Evolutionary conservation across 768 basidiomycete species (phyloP).

Genomic region (Phaeotremella fagi): DNA sequence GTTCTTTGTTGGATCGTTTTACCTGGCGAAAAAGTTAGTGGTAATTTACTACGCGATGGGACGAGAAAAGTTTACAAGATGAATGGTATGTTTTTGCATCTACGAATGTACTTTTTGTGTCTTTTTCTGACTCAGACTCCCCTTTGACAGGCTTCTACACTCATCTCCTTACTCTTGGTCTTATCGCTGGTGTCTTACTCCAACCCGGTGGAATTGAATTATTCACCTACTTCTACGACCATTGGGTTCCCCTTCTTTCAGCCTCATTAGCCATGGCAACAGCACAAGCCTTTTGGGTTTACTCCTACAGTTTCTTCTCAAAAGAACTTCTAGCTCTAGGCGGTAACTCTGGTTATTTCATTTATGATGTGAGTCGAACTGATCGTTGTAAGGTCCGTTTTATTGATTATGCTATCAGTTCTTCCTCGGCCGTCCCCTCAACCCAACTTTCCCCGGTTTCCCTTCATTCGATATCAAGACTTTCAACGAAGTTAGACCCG

Average conservation of each 20-base stretch:
- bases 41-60: constrained; percentile 68
- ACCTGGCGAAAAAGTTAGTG: constrained; percentile 68
- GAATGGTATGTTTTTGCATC: constrained; percentile 62
- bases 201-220: constrained; percentile 66
- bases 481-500: constrained; percentile 80
- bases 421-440: constrained; percentile 59
- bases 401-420: constrained; percentile 22
- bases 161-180: constrained; percentile 71
- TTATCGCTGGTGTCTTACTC: constrained; percentile 64
- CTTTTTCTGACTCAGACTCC: too few relatives aligned
- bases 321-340: constrained; percentile 78
- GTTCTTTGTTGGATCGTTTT: constrained; percentile 74
- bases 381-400: too few relatives aligned
- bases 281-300: constrained; percentile 67
- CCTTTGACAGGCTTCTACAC: constrained; percentile 70
- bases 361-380: constrained; percentile 78
- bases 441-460: constrained; percentile 56
- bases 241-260: constrained; percentile 83
- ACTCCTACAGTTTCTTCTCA: constrained; percentile 63
- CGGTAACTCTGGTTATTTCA: constrained; percentile 79
- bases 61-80: constrained; percentile 80
- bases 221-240: constrained; percentile 85
- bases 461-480: constrained; percentile 66
- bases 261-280: constrained; percentile 74
- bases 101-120: neutral